Base-by-base conservation (phyloP, 2,329 filamentous ascomycete genomes). In the Colletotrichum eleusines region DNA sequence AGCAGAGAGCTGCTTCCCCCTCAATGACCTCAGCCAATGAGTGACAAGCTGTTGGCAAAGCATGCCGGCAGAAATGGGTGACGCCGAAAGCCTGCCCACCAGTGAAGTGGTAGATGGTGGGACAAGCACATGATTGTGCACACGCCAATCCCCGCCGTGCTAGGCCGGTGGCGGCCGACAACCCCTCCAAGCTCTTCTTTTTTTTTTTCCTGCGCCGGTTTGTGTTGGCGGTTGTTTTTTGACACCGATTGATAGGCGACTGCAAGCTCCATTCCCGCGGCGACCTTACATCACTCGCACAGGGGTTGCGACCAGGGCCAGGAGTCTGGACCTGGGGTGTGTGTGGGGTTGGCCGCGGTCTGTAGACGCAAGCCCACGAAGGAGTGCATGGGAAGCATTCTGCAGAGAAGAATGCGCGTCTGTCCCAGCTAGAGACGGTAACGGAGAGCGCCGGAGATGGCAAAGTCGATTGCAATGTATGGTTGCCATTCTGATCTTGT, bases 261-360 rank as follows among this genome's bases (percentile, higher is more conserved):
- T 66, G 66, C 66, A 66, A 61, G 66, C 69, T 61, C 69, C 66
- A 70, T 69, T 72, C 60, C 66, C 58, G 67, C 68, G 16, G 71
- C 53, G 55, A 71, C 69, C 68, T 73, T 73, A 73, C 71, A 72
- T 73, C 71, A 73, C 71, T 51, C 48, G 60, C 60, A 66, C 69
- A 66, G 69, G 66, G 69, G 61, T 65, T 59, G n/a, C 48, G 66
- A 66, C 69, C 54, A 64, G 66, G 69, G 40, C 23, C 40, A 31
- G 60, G 53, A 44, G 33, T 63, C 58, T 46, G 69, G n/a, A 54
- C 64, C 64, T 69, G 65, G 64, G 64, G 69, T 42, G 69, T 67
- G 51, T 68, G 69, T 71, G 69, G 69, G 69, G 69, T 69, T 65
- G 42, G 38, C 51, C 42, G 69, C 64, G 58, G 69, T 53, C 53